Conservation (phyloP, 805 yeast species). For the Wickerhamiella dianesei region DNA sequence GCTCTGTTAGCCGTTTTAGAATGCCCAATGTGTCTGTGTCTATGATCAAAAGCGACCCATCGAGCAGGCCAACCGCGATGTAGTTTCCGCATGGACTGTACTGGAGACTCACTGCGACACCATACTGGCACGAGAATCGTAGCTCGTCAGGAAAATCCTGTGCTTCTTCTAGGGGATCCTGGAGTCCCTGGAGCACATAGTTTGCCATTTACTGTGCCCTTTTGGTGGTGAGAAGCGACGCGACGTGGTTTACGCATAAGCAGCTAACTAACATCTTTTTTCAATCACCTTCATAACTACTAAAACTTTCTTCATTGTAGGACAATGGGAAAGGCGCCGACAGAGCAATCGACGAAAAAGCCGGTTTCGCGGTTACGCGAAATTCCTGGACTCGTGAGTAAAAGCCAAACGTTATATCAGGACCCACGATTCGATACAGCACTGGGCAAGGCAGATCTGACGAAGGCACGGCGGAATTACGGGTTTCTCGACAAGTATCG, state of each 20-base stretch:
- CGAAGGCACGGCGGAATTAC: conserved; percentile 60
- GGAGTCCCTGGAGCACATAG: conserved; percentile 9
- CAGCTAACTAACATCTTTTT: too few relatives aligned
- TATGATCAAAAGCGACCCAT: conserved; percentile 11
- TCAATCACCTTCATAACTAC: too few relatives aligned
- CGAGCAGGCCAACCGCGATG: conserved; percentile 8
- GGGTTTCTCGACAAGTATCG: conserved; percentile 79
- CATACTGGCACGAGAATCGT: conserved; percentile 6
- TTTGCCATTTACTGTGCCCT: not conserved
- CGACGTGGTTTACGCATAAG: not conserved
- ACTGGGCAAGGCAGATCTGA: conserved; percentile 65
- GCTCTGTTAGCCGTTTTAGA: conserved; percentile 5
- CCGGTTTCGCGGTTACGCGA: conserved; percentile 59
- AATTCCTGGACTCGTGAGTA: conserved; percentile 35
- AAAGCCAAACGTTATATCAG: conserved; percentile 35
- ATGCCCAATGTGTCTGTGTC: conserved; percentile 11
- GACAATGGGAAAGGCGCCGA: conserved; percentile 77
- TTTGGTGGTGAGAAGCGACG: not conserved
- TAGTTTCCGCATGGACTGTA: conserved; percentile 10
- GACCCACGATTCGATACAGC: conserved; percentile 90
- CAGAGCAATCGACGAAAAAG: conserved; percentile 59
- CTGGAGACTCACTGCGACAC: conserved; percentile 6
- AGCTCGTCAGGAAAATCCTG: conserved; percentile 12
- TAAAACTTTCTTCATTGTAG: not conserved
- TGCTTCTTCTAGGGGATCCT: conserved; percentile 9